A percentile compares a stretch with the other conserved stretches of the same genome.
phyloP scores from a whole-genome alignment of 306 rosid genomes.

The Sphenostylis stenocarpa region DNA sequence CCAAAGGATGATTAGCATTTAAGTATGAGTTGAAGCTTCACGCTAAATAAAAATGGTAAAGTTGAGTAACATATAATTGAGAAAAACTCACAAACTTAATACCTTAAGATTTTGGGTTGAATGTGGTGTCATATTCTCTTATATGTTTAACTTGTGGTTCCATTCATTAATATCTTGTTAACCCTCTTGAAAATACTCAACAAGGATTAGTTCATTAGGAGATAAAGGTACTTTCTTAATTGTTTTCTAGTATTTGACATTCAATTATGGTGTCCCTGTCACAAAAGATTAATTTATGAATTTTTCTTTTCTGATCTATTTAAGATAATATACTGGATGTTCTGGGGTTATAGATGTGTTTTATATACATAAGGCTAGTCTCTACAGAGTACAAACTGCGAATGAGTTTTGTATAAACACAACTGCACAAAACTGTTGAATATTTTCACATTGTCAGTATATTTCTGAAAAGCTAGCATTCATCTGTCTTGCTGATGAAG shows the following conservation, averaged over 20 bases:
- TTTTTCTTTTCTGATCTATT: background rate
- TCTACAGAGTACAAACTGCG: background rate
- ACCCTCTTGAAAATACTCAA: no score
- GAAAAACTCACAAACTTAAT: no score
- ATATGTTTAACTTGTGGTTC: no score
- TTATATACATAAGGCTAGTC: background rate
- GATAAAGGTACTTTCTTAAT: background rate
- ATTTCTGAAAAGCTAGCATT: background rate
- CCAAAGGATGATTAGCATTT: no score
- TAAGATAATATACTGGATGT: background rate
- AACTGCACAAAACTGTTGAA: background rate
- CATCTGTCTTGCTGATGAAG: background rate
- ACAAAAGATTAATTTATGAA: background rate
- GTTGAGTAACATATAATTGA: no score
- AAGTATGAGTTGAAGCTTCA: no score
- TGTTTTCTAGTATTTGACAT: background rate
- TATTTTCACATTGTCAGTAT: background rate
- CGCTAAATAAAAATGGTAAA: no score
- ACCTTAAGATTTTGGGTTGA: no score
- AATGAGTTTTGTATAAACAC: background rate
- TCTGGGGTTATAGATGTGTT: background rate
- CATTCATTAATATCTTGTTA: no score
- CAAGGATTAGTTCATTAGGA: no score
- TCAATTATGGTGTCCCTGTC: background rate
- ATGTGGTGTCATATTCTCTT: no score